Base-by-base conservation (phyloP, 352 stramenopile genomes). In the Globisporangium canariense region DNA sequence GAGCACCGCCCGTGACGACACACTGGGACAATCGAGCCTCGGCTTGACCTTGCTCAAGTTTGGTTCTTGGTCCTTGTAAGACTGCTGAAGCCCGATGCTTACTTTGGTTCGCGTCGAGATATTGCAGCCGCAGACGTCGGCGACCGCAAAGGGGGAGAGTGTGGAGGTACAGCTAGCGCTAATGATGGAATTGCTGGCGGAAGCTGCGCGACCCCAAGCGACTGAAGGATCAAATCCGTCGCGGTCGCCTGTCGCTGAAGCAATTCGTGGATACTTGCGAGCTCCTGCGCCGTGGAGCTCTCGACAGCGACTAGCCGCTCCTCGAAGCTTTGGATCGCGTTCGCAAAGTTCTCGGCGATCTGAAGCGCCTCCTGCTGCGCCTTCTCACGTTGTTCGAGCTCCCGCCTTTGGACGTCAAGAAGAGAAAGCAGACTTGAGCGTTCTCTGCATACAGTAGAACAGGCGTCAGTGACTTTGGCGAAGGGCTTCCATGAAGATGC, bases 381-480 rank as follows among this genome's bases (percentile, higher is more conserved):
- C 20, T 70, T 71, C 25, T 85, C 79, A 11, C 84, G 79, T 13
- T 73, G 52, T 51, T 80, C 78, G 16, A 93, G 65, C 63, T 90
- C 81, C 28, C 70, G 72, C 40, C 73, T 77, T 60, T 93, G 81
- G 2, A 77, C 66, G 9, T 93, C 80, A 47, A 93, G 84, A 45
- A 89, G 79, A 0, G 70, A 70, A 8, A 91, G 50, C 41, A 91
- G 62, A n/a, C 72, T 82, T 9, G 64, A 63, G 34, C 81, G 73
- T 57, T 91, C 78, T 58, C 83, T 91, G 30, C 47, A 59, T n/a
- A 46, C 16, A 30, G 5, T 30, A 50, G 25, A 28, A 28, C 25
- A 28, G 2, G 25, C 25, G 25, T 28, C 25, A 28, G 25, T 28
- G 25, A 28, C 25, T 28, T 28, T 28, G 2, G 25, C 25, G 25